phyloP scores from a whole-genome alignment of 2,329 filamentous ascomycete species.

The Penicillium griseofulvum region DNA sequence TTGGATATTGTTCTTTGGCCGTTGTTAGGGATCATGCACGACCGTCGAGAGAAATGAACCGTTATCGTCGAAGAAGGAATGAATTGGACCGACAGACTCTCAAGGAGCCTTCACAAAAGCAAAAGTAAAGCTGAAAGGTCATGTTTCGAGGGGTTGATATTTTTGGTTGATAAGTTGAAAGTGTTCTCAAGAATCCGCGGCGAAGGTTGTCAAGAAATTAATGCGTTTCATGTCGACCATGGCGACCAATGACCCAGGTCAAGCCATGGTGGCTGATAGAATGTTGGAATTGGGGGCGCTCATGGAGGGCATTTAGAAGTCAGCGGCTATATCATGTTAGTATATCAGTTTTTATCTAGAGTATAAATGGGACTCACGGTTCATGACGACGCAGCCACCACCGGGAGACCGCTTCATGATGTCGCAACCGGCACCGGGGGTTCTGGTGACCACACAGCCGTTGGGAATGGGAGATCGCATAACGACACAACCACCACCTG shows the following conservation, averaged over 20 bases:
- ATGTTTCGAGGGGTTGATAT: background rate
- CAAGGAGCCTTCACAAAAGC: slow-evolving; percentile 2
- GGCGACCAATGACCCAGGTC: background rate
- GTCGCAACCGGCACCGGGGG: background rate
- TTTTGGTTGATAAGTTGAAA: slow-evolving; percentile 4
- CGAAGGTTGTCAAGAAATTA: background rate
- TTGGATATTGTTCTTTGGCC: background rate
- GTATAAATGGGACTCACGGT: background rate
- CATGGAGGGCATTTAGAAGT: slow-evolving; percentile 1
- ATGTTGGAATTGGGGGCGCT: background rate
- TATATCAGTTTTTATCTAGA: background rate
- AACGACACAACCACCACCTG: slow-evolving; percentile 4
- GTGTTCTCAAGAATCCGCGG: background rate
- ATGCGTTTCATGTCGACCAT: background rate
- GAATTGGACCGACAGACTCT: slow-evolving; percentile 8
- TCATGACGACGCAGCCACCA: slow-evolving; percentile 10
- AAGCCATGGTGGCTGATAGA: background rate
- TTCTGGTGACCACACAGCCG: background rate
- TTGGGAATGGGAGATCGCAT: background rate
- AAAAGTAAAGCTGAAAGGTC: slow-evolving; percentile 2
- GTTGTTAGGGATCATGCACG: background rate
- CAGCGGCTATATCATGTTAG: background rate
- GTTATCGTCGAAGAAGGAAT: background rate
- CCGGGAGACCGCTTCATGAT: slow-evolving; percentile 17
- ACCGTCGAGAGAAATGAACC: background rate